Percentiles rank a stretch among this genome's conserved stretches.
phyloP scores from a whole-genome alignment of 1,139 yeast species.

The Zygosaccharomyces sapae region DNA sequence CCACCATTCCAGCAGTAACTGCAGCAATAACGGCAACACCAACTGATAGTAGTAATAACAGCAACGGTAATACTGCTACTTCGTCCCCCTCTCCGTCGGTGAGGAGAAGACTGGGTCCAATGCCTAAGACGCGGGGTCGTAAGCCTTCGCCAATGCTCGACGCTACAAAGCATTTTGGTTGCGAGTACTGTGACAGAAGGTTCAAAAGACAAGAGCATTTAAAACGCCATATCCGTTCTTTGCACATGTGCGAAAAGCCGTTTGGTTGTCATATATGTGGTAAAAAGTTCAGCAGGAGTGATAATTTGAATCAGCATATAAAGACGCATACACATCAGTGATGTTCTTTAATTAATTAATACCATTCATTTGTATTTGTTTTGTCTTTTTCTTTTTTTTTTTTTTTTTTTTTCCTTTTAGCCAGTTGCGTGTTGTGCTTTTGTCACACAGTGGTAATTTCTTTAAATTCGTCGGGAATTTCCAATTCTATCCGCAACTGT shows the following conservation, averaged over 20 bases:
- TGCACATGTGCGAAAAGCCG: conserved; percentile 73
- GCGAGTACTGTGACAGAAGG: conserved; percentile 49
- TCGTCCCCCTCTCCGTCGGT: conserved; percentile 8
- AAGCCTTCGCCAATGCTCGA: conserved; percentile 40
- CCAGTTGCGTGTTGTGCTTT: neutral
- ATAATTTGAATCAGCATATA: conserved; percentile 70
- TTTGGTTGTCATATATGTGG: conserved; percentile 65
- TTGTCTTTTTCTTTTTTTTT: conserved; percentile 4
- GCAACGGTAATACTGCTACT: neutral
- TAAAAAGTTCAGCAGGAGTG: conserved; percentile 71
- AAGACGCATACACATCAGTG: conserved; percentile 48
- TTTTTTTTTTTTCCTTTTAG: neutral
- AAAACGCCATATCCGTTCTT: conserved; percentile 69
- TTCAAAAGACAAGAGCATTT: conserved; percentile 78
- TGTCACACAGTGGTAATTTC: conserved; percentile 14
- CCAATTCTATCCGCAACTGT: conserved; percentile 25
- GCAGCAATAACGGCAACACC: neutral
- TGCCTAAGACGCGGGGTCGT: conserved; percentile 39
- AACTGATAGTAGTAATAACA: neutral
- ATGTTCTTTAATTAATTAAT: neutral
- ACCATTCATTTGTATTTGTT: no score
- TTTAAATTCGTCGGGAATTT: conserved; percentile 25
- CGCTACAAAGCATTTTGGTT: conserved; percentile 39
- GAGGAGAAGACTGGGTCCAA: conserved; percentile 18
- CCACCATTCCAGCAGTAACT: neutral